Conservation (phyloP, 2,329 filamentous ascomycete genomes). For the Daldinia sp. region DNA sequence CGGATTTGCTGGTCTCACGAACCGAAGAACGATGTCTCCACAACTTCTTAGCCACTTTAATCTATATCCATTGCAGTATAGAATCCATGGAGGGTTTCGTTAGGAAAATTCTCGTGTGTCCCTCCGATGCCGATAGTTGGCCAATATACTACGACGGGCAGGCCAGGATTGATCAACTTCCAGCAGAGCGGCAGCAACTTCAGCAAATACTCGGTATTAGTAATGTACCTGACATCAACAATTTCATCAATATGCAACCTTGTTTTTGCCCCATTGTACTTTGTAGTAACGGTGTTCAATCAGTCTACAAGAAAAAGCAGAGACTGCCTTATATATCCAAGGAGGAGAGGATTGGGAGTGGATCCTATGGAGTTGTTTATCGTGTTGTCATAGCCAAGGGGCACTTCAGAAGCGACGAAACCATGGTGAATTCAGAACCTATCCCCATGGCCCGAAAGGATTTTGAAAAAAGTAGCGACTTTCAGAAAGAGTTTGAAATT, state of each 20-base stretch:
- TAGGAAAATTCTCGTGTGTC: constrained; percentile 29
- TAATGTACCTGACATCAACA: constrained; percentile 36
- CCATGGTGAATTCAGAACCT: constrained; percentile 34
- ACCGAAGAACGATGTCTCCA: constrained; percentile 41
- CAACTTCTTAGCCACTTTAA: constrained; percentile 45
- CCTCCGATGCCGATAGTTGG: not conserved
- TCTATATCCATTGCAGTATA: constrained; percentile 43
- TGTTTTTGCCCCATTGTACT: constrained; percentile 48
- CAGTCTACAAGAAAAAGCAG: constrained; percentile 31
- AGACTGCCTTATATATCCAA: constrained; percentile 47
- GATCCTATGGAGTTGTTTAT: constrained; percentile 47
- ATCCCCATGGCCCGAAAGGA: constrained; percentile 50
- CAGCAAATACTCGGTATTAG: constrained; percentile 32
- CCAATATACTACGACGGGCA: not conserved
- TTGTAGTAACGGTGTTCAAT: constrained; percentile 41
- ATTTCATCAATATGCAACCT: constrained; percentile 46
- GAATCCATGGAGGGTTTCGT: constrained; percentile 37
- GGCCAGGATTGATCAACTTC: constrained; percentile 19
- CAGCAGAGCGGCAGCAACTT: constrained; percentile 32
- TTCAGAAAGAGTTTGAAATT: constrained; percentile 45
- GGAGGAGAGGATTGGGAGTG: constrained; percentile 44
- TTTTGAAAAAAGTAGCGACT: constrained; percentile 43
- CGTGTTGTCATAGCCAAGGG: constrained; percentile 46
- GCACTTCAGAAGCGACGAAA: constrained; percentile 43
- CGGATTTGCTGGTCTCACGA: constrained; percentile 32